These are phyloP conservation scores for Paramecium tetraurelia DNA, from an alignment of 73 alveolate genomes.

Conservation along the genomic window DNA sequence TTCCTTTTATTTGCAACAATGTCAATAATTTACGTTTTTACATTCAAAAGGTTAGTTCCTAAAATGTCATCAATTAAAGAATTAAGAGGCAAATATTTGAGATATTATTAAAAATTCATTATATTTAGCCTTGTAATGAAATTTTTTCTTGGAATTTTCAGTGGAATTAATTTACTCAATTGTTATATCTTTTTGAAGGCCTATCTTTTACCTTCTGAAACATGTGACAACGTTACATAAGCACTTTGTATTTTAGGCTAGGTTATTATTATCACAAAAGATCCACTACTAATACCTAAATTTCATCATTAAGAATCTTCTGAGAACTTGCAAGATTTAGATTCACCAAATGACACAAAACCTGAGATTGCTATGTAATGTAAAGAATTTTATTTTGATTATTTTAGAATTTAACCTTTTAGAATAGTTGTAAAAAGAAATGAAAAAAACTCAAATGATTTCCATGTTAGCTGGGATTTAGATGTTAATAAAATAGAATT, in stretches of 20 bases:
- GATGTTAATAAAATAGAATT: neutral
- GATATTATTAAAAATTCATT: constrained; percentile 17
- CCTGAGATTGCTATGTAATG: neutral
- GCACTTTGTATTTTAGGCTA: neutral
- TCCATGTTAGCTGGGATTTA: neutral
- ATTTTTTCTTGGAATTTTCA: neutral
- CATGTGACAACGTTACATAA: neutral
- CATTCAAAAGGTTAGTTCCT: constrained; percentile 15
- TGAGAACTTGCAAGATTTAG: neutral
- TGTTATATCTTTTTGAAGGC: neutral
- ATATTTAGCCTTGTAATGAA: neutral
- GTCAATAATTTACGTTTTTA: neutral
- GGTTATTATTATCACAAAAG: neutral
- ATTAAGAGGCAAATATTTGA: neutral
- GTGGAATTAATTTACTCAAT: neutral
- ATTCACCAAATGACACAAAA: neutral
- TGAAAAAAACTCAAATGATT: neutral
- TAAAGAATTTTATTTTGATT: neutral
- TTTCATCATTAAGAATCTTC: neutral
- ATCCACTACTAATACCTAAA: neutral
- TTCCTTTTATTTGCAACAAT: neutral
- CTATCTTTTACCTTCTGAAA: neutral
- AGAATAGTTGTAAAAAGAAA: neutral
- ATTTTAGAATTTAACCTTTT: neutral
- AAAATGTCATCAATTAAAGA: neutral